These are phyloP conservation scores for Fistulifera solaris DNA, from an alignment of 108 stramenopile species.

Conservation along the genomic window DNA sequence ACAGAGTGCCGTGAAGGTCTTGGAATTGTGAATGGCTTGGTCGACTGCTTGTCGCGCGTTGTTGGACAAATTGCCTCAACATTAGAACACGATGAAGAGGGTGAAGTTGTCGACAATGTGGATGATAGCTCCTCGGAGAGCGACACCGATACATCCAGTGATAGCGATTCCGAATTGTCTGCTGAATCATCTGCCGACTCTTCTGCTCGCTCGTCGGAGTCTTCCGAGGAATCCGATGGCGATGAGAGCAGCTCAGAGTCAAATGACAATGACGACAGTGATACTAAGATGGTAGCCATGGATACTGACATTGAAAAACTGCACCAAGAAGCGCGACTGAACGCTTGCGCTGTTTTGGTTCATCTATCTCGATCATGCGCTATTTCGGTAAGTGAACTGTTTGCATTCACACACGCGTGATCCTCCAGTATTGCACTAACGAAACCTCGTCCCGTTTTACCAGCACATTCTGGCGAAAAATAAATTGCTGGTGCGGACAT, in stretches of 20 bases:
- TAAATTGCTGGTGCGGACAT: neutral
- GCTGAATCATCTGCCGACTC: neutral
- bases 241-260: too few relatives aligned
- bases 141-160: neutral
- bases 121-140: slow-evolving; percentile 9
- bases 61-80: slow-evolving; percentile 26
- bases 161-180: neutral
- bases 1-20: slow-evolving; percentile 45
- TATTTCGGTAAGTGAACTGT: slow-evolving; percentile 36
- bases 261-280: too few relatives aligned
- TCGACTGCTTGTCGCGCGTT: slow-evolving; percentile 24
- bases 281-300: too few relatives aligned
- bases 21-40: slow-evolving; percentile 23
- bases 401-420: neutral
- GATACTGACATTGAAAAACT: slow-evolving; percentile 12
- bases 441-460: too few relatives aligned
- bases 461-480: too few relatives aligned
- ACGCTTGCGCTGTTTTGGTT: slow-evolving; percentile 70
- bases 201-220: neutral
- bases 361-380: slow-evolving; percentile 78
- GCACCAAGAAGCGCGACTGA: slow-evolving; percentile 36
- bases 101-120: neutral
- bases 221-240: too few relatives aligned
- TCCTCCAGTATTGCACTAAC: neutral
- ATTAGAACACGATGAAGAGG: neutral